Conservation (phyloP, 257 asterid genomes). For the Primulina huaijiensis region DNA sequence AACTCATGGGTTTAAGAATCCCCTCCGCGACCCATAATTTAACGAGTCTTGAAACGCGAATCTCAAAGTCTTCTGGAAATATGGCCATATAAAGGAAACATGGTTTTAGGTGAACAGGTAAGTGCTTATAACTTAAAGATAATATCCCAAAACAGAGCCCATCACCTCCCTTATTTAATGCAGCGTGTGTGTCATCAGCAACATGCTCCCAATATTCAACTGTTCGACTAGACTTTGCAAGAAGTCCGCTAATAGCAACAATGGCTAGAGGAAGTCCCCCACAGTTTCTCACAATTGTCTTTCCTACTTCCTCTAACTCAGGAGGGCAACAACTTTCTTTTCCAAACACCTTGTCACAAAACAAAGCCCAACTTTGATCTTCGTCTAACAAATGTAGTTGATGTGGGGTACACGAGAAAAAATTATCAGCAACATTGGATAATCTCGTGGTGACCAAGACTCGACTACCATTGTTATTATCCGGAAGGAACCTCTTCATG, state of each 20-base stretch:
- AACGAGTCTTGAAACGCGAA: conserved; percentile 17
- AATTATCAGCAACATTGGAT: conserved; percentile 4
- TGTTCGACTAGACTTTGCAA: neutral
- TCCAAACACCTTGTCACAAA: conserved; percentile 8
- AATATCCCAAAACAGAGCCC: neutral
- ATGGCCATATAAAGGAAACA: conserved; percentile 30
- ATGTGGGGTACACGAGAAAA: neutral
- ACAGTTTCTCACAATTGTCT: neutral
- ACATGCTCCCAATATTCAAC: conserved; percentile 4
- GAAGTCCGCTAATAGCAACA: conserved; percentile 12
- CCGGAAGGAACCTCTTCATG: conserved; percentile 4
- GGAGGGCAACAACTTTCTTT: conserved; percentile 3
- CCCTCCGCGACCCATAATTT: conserved; percentile 32
- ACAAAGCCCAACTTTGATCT: conserved; percentile 18
- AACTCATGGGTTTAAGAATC: conserved; percentile 15
- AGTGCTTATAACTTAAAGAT: conserved; percentile 26
- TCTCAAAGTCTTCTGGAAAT: conserved; percentile 17
- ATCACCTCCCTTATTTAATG: neutral
- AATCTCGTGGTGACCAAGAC: conserved; percentile 23
- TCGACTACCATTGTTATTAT: conserved; percentile 21
- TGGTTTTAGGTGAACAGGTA: conserved; percentile 25
- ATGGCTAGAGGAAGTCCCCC: conserved; percentile 18
- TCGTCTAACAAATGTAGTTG: conserved; percentile 14
- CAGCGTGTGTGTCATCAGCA: neutral
- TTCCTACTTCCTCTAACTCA: neutral